Base-by-base conservation (phyloP, 2,329 filamentous ascomycete genomes). In the Talaromyces sp. region DNA sequence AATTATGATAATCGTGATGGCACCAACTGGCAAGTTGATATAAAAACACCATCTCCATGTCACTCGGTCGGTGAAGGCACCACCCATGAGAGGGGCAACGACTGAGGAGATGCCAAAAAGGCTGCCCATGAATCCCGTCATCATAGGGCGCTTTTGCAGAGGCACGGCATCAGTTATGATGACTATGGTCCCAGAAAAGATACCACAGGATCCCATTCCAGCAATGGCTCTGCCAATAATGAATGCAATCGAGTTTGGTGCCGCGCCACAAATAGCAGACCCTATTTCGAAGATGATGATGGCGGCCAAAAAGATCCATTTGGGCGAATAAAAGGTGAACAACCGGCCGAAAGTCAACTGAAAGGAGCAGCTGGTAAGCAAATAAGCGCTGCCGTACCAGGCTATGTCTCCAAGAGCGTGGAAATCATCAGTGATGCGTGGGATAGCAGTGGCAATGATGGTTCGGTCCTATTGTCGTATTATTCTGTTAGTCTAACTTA, bases 41-140 rank as follows among this genome's bases (percentile, higher is more conserved):
- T 75, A 77, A 62, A 77, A 76, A 41, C 76, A 79, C 76, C 77
- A 79, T 55, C 77, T 69, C 75, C 77, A 79, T 24, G 73, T 71
- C 10, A 78, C 66, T 11, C 71, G 69, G 62, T 69, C 26, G 67
- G 66, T 63, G 10, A 63, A 63, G 14, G 60, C 59, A 31, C 62
- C 62, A 3, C 62, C 62, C 53, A 63, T 60, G 11, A 64, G 26
- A 31, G 66, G 66, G 3, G 62, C 66, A 7, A 61, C 29, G 13
- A 67, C 61, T 0, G 64, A 63, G 21, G 64, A 60, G n/a, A 66
- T 57, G n/a, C 59, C 62, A 38, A 62, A 63, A 38, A 67, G 62
- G 13, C 77, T 62, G 1, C 72, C 75, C 31, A 64, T 58, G 11
- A 67, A 32, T 11, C 67, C 63, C 35, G 58, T 63, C 50, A 64